Percentiles rank a stretch among this genome's conserved stretches.
These are phyloP conservation scores for Pholiota molesta DNA, from an alignment of 768 basidiomycete genomes.

Conservation along the genomic window DNA sequence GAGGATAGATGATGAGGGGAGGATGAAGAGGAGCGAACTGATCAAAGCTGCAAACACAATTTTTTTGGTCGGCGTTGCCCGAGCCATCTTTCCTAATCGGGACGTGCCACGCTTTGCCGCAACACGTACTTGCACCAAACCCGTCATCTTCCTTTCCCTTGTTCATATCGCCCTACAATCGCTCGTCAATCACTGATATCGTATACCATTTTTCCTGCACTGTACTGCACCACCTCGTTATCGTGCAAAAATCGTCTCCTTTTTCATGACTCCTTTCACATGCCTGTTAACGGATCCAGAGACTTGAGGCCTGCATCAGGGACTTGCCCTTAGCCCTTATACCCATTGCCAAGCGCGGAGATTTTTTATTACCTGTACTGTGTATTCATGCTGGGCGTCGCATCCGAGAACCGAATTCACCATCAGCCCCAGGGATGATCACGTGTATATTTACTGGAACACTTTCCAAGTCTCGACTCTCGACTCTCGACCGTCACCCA, in stretches of 20 bases:
- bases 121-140: neutral
- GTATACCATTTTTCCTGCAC: neutral
- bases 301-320: neutral
- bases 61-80: conserved; percentile 63
- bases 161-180: neutral
- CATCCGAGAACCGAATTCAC: neutral
- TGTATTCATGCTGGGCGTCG: neutral
- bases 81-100: conserved; percentile 33
- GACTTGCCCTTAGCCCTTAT: neutral
- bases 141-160: neutral
- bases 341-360: conserved; percentile 2
- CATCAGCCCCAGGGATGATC: neutral
- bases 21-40: conserved; percentile 23
- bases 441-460: neutral
- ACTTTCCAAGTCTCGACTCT: too few species aligned
- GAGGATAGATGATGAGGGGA: conserved; percentile 31
- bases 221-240: neutral
- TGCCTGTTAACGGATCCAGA: neutral
- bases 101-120: neutral
- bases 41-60: conserved; percentile 35
- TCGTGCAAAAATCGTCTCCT: neutral
- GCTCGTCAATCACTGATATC: neutral
- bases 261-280: neutral
- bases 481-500: too few species aligned
- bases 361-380: neutral